Conservation (phyloP, 768 basidiomycete species). For the Mycena polygramma region DNA sequence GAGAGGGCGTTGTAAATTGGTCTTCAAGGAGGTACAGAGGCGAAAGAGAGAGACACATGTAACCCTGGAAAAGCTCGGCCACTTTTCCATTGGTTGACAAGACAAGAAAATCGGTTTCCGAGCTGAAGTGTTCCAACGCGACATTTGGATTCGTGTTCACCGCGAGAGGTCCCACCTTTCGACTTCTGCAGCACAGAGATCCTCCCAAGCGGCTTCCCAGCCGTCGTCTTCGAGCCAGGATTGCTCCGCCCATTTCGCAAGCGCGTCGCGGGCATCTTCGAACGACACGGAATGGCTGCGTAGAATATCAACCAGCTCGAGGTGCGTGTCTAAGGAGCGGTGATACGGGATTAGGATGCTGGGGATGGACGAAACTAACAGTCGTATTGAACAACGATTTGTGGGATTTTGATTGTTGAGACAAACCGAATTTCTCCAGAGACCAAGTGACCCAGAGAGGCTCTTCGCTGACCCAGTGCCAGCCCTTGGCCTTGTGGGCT, state of each 20-base stretch:
- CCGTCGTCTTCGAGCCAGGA: conserved; percentile 73
- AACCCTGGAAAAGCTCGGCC: no score
- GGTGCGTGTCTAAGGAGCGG: conserved; percentile 40
- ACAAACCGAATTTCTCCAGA: conserved; percentile 80
- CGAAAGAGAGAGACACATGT: no score
- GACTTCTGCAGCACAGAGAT: conserved; percentile 64
- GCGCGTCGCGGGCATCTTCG: conserved; percentile 72
- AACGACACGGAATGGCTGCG: conserved; percentile 78
- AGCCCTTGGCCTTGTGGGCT: conserved; percentile 79
- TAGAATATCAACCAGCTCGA: conserved; percentile 56
- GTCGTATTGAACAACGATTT: neutral
- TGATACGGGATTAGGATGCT: conserved; percentile 46
- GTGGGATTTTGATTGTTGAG: neutral
- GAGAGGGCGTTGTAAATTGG: neutral
- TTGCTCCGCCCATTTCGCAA: conserved; percentile 79
- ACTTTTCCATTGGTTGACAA: no score
- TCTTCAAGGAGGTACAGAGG: no score
- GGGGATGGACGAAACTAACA: conserved; percentile 21
- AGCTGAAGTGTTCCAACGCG: neutral
- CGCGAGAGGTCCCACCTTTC: conserved; percentile 19
- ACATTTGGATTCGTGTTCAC: conserved; percentile 5
- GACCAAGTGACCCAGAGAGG: conserved; percentile 89
- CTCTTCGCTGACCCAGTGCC: conserved; percentile 77
- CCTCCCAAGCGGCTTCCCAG: conserved; percentile 84
- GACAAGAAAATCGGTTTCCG: no score